Conservation (phyloP, 805 yeast species). For the Saccharomycopsis babjevae region DNA sequence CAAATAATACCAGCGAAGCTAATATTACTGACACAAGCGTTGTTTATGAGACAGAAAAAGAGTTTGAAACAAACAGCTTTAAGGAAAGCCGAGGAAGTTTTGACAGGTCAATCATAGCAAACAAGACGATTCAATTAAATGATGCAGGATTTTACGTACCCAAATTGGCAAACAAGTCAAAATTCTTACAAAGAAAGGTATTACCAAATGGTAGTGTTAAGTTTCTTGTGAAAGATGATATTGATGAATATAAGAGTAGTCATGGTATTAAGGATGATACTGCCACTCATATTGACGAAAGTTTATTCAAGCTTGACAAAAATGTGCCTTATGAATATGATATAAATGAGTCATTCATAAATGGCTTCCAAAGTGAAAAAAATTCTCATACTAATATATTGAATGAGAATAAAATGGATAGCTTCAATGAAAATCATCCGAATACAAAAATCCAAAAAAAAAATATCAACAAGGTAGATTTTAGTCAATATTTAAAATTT, state of each 20-base stretch:
- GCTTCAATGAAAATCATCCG: neutral
- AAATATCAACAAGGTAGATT: constrained; percentile 3
- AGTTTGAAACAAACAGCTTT: neutral
- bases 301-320: neutral
- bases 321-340: constrained; percentile 9
- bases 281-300: neutral
- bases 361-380: constrained; percentile 7
- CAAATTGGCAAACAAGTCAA: neutral
- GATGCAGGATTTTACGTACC: neutral
- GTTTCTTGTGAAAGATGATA: neutral
- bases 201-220: constrained; percentile 6
- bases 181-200: constrained; percentile 9
- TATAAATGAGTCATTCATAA: constrained; percentile 17
- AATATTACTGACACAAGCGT: neutral
- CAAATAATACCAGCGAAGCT: neutral
- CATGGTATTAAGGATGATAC: neutral
- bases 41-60: neutral
- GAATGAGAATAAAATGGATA: neutral
- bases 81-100: neutral
- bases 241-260: neutral
- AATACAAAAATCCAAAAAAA: neutral
- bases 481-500: constrained; percentile 14
- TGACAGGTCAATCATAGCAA: neutral
- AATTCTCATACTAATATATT: neutral
- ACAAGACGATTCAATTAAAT: neutral